Evolutionary conservation across 2,329 filamentous ascomycete genomes (phyloP).

Genomic region (Ophiostoma sp.): DNA sequence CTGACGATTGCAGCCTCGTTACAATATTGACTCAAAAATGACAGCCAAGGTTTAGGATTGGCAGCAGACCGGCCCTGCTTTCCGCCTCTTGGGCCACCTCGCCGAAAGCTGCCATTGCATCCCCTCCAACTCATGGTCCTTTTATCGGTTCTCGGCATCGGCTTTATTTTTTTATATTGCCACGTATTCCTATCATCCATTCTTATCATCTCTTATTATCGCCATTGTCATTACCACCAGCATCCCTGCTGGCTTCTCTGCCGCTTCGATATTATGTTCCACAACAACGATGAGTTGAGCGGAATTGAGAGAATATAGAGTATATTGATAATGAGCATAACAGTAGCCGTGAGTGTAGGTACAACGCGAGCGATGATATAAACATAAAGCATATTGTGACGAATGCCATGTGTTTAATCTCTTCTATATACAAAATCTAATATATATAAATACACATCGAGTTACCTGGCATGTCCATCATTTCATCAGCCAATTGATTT

Average conservation of each 20-base stretch:
- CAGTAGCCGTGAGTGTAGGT: too few relatives aligned
- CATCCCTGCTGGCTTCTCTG: neutral
- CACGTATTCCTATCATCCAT: neutral
- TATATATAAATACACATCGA: too few relatives aligned
- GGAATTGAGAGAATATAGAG: neutral
- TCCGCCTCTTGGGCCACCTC: neutral
- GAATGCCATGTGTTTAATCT: too few relatives aligned
- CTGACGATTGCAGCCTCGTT: neutral
- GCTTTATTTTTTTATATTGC: neutral
- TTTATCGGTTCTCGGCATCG: neutral
- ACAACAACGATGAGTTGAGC: neutral
- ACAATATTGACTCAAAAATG: neutral
- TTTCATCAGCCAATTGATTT: neutral
- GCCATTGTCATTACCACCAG: neutral
- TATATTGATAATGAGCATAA: neutral
- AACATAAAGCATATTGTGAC: too few relatives aligned
- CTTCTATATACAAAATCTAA: too few relatives aligned
- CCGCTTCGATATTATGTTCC: neutral
- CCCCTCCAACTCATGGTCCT: neutral
- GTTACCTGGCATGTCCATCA: too few relatives aligned
- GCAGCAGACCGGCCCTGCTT: neutral
- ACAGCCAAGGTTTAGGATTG: conserved; percentile 1
- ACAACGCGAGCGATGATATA: neutral
- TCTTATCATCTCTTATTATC: too few relatives aligned
- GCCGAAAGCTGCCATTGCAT: neutral